Evolutionary conservation across 1,139 yeast species (phyloP), one percentile per base, ranked within the genome.

Genomic region (Debaryomycetaceae sp.): DNA sequence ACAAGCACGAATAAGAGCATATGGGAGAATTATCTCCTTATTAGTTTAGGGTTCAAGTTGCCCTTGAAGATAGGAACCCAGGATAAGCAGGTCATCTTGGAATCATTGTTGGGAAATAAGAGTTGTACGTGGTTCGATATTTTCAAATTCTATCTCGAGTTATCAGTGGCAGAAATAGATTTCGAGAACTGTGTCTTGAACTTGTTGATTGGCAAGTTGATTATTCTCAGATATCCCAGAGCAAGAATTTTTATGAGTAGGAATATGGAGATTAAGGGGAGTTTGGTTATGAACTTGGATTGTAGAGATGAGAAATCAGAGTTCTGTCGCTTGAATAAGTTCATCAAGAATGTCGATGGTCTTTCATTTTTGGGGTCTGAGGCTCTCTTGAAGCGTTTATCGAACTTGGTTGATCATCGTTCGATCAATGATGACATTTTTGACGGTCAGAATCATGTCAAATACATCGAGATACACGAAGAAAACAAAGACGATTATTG

Each of bases 141-240:
- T 45, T 36, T 67, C 11, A 47, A 56, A 22, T 67, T 68, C 41
- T 72, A 69, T 44, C 42, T 63, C 24, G 58, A 59, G 37, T 60
- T 73, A 39, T 57, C 66, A 9, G 47, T 62, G 1, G 58, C 69
- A 42, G 75, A 71, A 45, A 51, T 57, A 14, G 63, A 54, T n/a
- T 73, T 71, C 54, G 78, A 73, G 52, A 67, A 58, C 42, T 59
- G 69, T 42, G 58, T 72, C 37, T 62, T 73, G 42, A 58, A 53
- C 37, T 58, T 72, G 38, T 47, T 72, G 6, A 51, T 69, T 33
- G 72, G 73, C 0, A 54, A 56, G 8, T 43, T 72, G 5, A 50
- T 73, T 36, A 50, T 56, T 14, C 45, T 49, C 8, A 59, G 55
- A 41, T 58, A 45, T 41, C 65, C 70, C 2, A 23, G 53, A 1